A percentile compares a stretch with the other conserved stretches of the same genome.
phyloP scores from a whole-genome alignment of 2,329 filamentous ascomycete species.

The Nigrograna mackinnonii region DNA sequence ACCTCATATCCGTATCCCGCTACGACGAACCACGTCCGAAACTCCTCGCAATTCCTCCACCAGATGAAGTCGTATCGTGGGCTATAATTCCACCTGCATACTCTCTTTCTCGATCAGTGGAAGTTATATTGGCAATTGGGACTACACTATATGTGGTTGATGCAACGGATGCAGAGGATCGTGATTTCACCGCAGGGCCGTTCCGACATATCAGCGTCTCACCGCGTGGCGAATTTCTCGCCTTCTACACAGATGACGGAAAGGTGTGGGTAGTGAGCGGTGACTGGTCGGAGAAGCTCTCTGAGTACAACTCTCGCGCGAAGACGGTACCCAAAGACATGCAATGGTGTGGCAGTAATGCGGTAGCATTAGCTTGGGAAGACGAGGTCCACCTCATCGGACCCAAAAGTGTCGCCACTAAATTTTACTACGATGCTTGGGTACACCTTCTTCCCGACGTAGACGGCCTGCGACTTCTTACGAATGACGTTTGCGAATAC shows the following conservation, averaged over 20 bases:
- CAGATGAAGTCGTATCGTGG: constrained; percentile 85
- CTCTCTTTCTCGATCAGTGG: constrained; percentile 89
- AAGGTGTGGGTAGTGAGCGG: constrained; percentile 90
- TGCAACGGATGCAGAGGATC: constrained; percentile 86
- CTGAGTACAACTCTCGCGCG: constrained; percentile 87
- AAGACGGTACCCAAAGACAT: constrained; percentile 84
- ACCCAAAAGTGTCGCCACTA: constrained; percentile 74
- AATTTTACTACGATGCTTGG: constrained; percentile 87
- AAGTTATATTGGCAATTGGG: constrained; percentile 84
- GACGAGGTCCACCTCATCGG: constrained; percentile 96
- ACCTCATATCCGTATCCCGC: constrained; percentile 80
- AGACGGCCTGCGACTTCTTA: constrained; percentile 88
- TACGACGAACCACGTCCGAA: constrained; percentile 91
- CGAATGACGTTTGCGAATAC: constrained; percentile 95
- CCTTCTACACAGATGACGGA: constrained; percentile 82
- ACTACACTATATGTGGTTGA: constrained; percentile 87
- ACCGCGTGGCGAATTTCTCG: constrained; percentile 85
- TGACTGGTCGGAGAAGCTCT: constrained; percentile 90
- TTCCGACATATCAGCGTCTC: constrained; percentile 91
- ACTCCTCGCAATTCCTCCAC: constrained; percentile 74
- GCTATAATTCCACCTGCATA: constrained; percentile 83
- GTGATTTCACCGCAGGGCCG: constrained; percentile 86
- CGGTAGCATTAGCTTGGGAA: constrained; percentile 92
- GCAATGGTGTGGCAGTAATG: constrained; percentile 96
- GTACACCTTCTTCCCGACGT: constrained; percentile 86